Conservation (phyloP, 2,329 filamentous ascomycete species). For the Apiospora marii region DNA sequence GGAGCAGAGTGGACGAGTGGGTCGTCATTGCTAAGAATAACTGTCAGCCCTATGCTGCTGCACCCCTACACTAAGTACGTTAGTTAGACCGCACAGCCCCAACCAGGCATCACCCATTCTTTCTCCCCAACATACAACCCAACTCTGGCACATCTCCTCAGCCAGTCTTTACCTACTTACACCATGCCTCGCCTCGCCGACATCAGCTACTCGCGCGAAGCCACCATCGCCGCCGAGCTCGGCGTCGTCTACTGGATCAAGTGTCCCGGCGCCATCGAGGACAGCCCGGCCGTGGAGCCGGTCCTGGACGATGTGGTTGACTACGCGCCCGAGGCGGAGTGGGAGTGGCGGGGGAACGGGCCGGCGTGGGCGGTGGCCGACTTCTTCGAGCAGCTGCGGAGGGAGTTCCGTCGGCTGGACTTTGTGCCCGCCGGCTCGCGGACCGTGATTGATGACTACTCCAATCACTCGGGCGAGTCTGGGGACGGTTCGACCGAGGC, state of each 20-base stretch:
- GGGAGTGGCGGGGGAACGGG: neutral
- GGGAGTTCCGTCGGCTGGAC: neutral
- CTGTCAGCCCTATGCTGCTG: no score
- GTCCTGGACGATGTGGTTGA: neutral
- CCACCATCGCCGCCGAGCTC: neutral
- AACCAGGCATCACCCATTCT: no score
- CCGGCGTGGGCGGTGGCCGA: neutral
- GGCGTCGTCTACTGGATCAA: slow-evolving; percentile 5
- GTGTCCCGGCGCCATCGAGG: neutral
- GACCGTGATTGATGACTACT: neutral
- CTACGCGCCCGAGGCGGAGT: neutral
- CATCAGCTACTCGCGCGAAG: no score
- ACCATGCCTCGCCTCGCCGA: no score
- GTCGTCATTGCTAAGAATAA: no score
- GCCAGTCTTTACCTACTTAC: no score
- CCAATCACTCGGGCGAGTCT: neutral
- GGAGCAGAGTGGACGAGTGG: no score
- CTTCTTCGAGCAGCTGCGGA: neutral
- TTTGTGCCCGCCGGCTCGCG: neutral
- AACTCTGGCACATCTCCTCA: no score
- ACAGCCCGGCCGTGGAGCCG: neutral
- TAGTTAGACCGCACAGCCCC: no score
- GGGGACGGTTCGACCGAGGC: neutral
- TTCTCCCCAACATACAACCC: no score
- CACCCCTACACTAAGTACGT: no score